Evolutionary conservation across 768 basidiomycete species (phyloP).

Genomic region (Cystobasidiopsis lactophilus): DNA sequence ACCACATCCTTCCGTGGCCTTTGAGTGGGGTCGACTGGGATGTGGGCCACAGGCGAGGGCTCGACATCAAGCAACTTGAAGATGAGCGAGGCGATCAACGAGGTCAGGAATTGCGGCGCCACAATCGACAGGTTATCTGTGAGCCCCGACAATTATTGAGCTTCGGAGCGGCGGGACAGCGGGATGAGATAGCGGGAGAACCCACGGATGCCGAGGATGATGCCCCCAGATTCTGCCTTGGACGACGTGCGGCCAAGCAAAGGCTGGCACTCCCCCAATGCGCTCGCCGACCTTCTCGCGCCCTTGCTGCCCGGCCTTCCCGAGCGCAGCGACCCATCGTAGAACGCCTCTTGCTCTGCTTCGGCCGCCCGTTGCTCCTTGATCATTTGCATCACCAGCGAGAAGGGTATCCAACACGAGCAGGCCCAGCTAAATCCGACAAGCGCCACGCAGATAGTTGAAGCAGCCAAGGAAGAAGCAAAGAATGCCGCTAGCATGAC

Average conservation of each 20-base stretch:
- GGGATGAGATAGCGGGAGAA: slow-evolving; percentile 11
- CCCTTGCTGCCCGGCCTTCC: too few species aligned
- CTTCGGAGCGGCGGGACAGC: slow-evolving; percentile 24
- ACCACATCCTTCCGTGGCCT: slow-evolving; percentile 24
- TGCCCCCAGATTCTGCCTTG: slow-evolving; percentile 13
- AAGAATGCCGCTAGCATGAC: slow-evolving; percentile 54
- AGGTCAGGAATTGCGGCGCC: slow-evolving; percentile 28
- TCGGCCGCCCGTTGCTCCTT: background rate
- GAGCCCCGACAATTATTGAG: too few species aligned
- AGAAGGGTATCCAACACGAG: slow-evolving; percentile 48
- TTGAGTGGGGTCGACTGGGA: slow-evolving; percentile 19
- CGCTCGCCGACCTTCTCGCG: too few species aligned
- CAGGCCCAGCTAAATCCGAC: slow-evolving; percentile 87
- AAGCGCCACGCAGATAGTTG: slow-evolving; percentile 50
- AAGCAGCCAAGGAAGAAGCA: slow-evolving; percentile 34
- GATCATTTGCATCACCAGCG: slow-evolving; percentile 14
- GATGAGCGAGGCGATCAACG: slow-evolving; percentile 27
- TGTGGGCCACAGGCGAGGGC: too few species aligned
- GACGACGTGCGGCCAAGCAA: slow-evolving; percentile 16
- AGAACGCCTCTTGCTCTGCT: slow-evolving; percentile 4
- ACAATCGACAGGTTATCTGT: slow-evolving; percentile 30
- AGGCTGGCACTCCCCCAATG: slow-evolving; percentile 6
- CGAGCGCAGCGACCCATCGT: background rate
- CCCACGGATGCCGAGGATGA: slow-evolving; percentile 23
- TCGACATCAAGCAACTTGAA: too few species aligned